phyloP scores from a whole-genome alignment of 2,329 filamentous ascomycete genomes.

The Scopulariopsis brevicaulis region DNA sequence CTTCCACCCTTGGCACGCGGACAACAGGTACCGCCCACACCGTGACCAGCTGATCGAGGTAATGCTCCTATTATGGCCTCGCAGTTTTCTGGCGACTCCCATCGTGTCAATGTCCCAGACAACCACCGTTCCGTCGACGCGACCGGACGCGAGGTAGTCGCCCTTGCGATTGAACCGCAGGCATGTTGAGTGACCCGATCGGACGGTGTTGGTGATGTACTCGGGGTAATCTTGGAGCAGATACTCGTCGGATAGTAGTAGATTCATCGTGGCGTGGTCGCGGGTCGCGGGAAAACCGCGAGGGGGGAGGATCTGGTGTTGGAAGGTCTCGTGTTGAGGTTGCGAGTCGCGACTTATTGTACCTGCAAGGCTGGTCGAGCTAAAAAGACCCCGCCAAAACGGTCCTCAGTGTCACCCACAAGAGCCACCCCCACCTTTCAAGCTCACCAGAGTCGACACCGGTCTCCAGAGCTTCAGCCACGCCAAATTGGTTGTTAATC shows the following conservation, averaged over 20 bases:
- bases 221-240: slow-evolving; percentile 78
- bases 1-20: slow-evolving; percentile 92
- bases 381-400: not conserved
- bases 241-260: slow-evolving; percentile 50
- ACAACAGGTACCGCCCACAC: slow-evolving; percentile 82
- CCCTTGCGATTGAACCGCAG: slow-evolving; percentile 87
- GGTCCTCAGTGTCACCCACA: not conserved
- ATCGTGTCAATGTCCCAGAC: slow-evolving; percentile 98
- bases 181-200: slow-evolving; percentile 55
- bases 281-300: not conserved
- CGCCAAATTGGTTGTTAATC: not conserved
- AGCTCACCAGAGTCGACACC: not conserved
- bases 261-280: slow-evolving; percentile 33
- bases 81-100: slow-evolving; percentile 86
- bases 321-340: not conserved
- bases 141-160: slow-evolving; percentile 87
- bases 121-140: slow-evolving; percentile 87
- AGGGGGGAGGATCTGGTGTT: not conserved
- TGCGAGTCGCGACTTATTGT: not conserved
- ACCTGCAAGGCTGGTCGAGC: not conserved
- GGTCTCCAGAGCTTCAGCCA: not conserved
- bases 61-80: slow-evolving; percentile 87
- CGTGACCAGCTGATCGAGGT: slow-evolving; percentile 93
- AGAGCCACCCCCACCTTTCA: not conserved
- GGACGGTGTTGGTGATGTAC: slow-evolving; percentile 76